phyloP scores from a whole-genome alignment of 139 green algal species.

The Eudorina sp. region DNA sequence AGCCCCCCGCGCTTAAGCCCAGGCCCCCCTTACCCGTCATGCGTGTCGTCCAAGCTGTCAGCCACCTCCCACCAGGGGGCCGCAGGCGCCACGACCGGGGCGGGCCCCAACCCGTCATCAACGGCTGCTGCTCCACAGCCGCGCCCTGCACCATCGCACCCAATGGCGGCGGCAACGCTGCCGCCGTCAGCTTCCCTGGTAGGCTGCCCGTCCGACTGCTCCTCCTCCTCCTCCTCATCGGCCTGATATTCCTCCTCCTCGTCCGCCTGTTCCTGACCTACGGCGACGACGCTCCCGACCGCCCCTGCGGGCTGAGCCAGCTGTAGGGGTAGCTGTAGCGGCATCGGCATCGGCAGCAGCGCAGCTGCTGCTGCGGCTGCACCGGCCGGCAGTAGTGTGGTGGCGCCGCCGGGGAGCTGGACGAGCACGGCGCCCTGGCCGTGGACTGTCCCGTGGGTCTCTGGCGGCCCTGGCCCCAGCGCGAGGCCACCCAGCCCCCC shows the following conservation, averaged over 20 bases:
- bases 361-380: slow-evolving; percentile 1
- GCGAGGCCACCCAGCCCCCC: neutral
- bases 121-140: neutral
- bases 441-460: neutral
- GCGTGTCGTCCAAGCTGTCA: slow-evolving; percentile 32
- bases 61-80: slow-evolving; percentile 7
- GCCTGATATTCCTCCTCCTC: neutral
- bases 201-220: neutral
- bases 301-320: neutral
- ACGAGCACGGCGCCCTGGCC: neutral
- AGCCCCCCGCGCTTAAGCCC: too few relatives aligned
- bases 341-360: too few relatives aligned
- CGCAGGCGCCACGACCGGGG: neutral
- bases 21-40: neutral
- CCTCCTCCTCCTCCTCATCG: neutral
- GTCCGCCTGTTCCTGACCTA: neutral
- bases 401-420: neutral
- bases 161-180: neutral
- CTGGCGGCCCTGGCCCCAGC: neutral
- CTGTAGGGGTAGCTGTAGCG: neutral
- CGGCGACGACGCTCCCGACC: too few relatives aligned
- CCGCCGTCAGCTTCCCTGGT: neutral
- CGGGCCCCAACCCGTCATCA: too few relatives aligned
- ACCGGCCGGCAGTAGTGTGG: neutral
- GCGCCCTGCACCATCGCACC: neutral